These are phyloP conservation scores for Yarrowia sp. DNA, from an alignment of 805 yeast genomes.

Conservation along the genomic window DNA sequence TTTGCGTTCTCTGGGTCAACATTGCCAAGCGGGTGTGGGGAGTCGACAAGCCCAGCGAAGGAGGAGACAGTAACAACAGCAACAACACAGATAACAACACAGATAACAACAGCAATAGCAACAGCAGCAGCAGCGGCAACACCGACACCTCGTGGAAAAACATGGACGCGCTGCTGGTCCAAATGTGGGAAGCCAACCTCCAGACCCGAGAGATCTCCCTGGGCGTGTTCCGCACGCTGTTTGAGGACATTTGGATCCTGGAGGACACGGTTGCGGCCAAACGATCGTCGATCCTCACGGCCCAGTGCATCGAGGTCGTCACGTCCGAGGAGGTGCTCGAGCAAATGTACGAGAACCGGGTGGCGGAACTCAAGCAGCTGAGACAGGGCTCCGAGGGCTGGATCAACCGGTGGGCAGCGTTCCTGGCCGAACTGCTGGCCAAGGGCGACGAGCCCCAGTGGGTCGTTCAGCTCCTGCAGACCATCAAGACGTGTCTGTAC, in stretches of 20 bases:
- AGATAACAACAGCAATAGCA: constrained; percentile 43
- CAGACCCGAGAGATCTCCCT: constrained; percentile 78
- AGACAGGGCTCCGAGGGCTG: constrained; percentile 83
- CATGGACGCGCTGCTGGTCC: constrained; percentile 80
- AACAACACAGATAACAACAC: background rate
- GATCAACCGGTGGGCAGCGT: constrained; percentile 75
- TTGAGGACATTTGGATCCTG: constrained; percentile 89
- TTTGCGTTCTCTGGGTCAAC: constrained; percentile 90
- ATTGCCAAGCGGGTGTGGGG: constrained; percentile 95
- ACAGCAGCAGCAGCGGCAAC: constrained; percentile 7
- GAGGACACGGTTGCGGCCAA: constrained; percentile 91
- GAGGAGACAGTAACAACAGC: constrained; percentile 14
- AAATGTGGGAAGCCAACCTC: constrained; percentile 71
- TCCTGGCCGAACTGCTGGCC: constrained; percentile 57
- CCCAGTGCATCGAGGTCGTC: constrained; percentile 82
- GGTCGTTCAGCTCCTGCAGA: constrained; percentile 73
- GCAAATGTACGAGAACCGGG: constrained; percentile 69
- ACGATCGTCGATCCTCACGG: constrained; percentile 76
- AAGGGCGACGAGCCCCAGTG: constrained; percentile 49
- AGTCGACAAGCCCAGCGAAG: constrained; percentile 47
- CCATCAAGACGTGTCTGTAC: constrained; percentile 86
- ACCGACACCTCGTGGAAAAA: constrained; percentile 72
- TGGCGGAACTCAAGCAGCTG: constrained; percentile 62
- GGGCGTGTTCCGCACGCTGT: constrained; percentile 80
- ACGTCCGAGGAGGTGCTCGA: constrained; percentile 72